Conservation (phyloP, 495 filamentous ascomycete species). For the Hypomontagnella submonticulosa region DNA sequence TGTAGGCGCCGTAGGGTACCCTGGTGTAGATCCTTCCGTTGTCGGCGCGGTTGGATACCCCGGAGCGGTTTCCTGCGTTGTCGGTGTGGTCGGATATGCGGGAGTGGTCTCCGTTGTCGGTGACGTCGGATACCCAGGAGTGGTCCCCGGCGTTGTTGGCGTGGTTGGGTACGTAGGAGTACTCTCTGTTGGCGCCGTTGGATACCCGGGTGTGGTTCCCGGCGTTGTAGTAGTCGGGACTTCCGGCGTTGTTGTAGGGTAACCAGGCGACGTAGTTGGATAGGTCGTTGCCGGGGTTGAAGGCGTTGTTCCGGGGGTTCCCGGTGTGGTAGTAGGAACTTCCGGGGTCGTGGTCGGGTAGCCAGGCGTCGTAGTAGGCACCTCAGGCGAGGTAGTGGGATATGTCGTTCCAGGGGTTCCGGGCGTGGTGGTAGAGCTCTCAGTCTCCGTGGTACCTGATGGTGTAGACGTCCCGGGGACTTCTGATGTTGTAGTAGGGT, state of each 20-base stretch:
- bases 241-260: background rate
- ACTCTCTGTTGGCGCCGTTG: background rate
- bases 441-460: background rate
- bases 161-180: background rate
- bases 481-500: background rate
- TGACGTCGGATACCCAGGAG: slow-evolving; percentile 1
- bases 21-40: background rate
- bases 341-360: background rate
- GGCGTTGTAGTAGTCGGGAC: background rate
- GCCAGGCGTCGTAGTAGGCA: slow-evolving; percentile 2
- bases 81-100: too few relatives aligned
- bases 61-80: background rate
- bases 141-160: background rate
- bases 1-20: slow-evolving; percentile 14
- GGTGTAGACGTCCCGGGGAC: background rate
- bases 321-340: slow-evolving; percentile 2
- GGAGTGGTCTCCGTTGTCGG: background rate
- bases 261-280: background rate
- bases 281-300: background rate
- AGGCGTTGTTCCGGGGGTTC: background rate
- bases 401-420: background rate
- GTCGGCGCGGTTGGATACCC: slow-evolving; percentile 19
- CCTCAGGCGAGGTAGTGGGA: background rate
- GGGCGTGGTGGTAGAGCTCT: background rate
- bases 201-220: slow-evolving; percentile 2